Evolutionary conservation across 176 grass and related monocot species (phyloP), one percentile per base, ranked within the genome.

Genomic region (Areca catechu): DNA sequence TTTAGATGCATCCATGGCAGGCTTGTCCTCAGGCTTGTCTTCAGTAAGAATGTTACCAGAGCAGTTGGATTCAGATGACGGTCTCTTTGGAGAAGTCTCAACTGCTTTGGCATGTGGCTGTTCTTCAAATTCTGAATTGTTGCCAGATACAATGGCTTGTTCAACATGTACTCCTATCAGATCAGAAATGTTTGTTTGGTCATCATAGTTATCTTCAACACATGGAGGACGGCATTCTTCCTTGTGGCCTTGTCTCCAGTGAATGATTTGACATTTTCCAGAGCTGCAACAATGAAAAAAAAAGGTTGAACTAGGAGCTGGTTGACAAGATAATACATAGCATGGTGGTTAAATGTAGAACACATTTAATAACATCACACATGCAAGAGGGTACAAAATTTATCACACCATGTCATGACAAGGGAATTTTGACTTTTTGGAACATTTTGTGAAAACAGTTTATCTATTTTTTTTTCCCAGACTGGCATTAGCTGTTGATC

Each of bases 241-340:
- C 76, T 84, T 91, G 76, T 97, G 93, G 52, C 78, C 93, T 79
- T 78, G 75, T 77, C 93, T 88, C 93, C 87, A 92, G 51, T 97
- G 86, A 67, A 67, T 70, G 66, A 88, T 92, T 25, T 97, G 93
- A 52, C 93, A 97, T 62, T 84, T 88, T 24, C 85, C 60, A 49
- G 93, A 80, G 57, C 93, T 92, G 78, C 68, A 80, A 71, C 16
- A 28, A 23, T 20, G 18, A 30, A 20, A 9, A 51, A 16, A 37
- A 1, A 54, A 1, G 37, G 3, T 25, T 48, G 7, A 63, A 51
- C 20, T 24, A n/a, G 9, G 1, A 49, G 48, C 34, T 12, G 12
- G 34, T 12, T 1, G 10, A 43, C 3, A 43, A 14, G 9, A 12
- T 43, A 10, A 43, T 12, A 2, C 10, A 12, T 43, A 12, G 1